Base-by-base conservation (phyloP, 495 filamentous ascomycete genomes). In the Penicillium simplicissimum region DNA sequence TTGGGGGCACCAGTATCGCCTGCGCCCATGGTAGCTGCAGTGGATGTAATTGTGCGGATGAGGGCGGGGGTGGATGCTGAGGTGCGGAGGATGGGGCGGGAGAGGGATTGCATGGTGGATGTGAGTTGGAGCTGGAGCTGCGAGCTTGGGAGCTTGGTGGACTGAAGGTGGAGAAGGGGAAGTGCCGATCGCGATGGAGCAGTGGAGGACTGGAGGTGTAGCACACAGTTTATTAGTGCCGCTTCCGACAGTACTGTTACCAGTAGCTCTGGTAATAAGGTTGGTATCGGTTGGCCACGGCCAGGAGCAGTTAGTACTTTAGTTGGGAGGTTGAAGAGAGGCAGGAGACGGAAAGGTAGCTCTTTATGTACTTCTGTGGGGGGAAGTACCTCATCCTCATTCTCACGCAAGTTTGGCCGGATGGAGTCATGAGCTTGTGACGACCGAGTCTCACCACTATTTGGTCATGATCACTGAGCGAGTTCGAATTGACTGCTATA, bases 1-100 rank as follows among this genome's bases (percentile, higher is more conserved):
- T 80, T 84, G 40, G 85, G 76, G 53, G 83, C 70, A 31, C 86
- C 86, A 25, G 82, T 84, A 65, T 89, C 88, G 55, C 87, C 88
- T 58, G 77, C 87, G 28, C 68, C 71, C 80, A 89, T 86, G 59
- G n/a, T n/a, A n/a, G n/a, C 75, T 78, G 59, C 80, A 77, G 84
- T 80, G 23, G 81, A 83, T 17, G 86, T 79, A 72, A 91, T 86
- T 35, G 81, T 72, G 58, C 85, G 82, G 51, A 67, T 65, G 70
- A 79, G 57, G 69, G 71, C 66, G 23, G 61, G 52, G 65, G 69
- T 67, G 66, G 69, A 59, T 55, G 60, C n/a, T 33, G 23, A 8
- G 19, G 33, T 17, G 10, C 74, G 83, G 57, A 80, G 71, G 51
- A 85, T 71, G 64, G 82, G 76, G 78, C 82, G 83, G 63, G 74